Base-by-base conservation (phyloP, 768 basidiomycete genomes). In the Mycena kentingensis region DNA sequence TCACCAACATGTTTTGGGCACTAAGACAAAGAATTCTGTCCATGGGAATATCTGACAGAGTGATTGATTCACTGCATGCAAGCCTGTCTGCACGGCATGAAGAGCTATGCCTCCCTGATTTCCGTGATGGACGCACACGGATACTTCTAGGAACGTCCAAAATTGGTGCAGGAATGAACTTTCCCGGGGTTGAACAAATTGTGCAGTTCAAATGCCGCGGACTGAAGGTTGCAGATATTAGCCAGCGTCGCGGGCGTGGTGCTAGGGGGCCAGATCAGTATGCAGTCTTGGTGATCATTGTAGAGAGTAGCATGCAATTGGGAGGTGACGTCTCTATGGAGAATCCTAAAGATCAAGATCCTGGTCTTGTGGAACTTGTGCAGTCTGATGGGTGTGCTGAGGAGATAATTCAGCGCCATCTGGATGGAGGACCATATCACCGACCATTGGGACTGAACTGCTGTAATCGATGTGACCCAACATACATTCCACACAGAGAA, bases 1-100 rank as follows among this genome's bases (percentile, higher is more conserved):
- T 65, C 0, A 65, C 62, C 10, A 37, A 50, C 13, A 60, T 64
- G 59, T 62, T 60, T 48, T 65, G 64, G 64, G 64, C 57, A 60
- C 52, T 49, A 44, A 25, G 49, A 6, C 18, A n/a, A 0, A 41
- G 54, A 5, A 43, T 56, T 5, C 27, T 37, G 18, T 26, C 59
- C 1, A 42, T 57, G 24, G 35, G 31, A 1, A 36, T 64, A 4
- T 55, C 60, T 16, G 19, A 34, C 5, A n/a, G 32, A 35, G 41
- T 52, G 0, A 38, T 63, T 31, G 60, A 65, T 31, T 58, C 64
- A 24, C 37, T 65, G 5, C 63, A 65, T 35, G 49, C 55, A 2
- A 57, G 63, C 3, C 45, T 65, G 3, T 65, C 64, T 3, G 54
- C 51, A n/a, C 22, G 25, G 3, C 64, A 65, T 31, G 56, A 62